Evolutionary conservation across 2,329 filamentous ascomycete species (phyloP).

Genomic region (Periglandula ipomoeae): DNA sequence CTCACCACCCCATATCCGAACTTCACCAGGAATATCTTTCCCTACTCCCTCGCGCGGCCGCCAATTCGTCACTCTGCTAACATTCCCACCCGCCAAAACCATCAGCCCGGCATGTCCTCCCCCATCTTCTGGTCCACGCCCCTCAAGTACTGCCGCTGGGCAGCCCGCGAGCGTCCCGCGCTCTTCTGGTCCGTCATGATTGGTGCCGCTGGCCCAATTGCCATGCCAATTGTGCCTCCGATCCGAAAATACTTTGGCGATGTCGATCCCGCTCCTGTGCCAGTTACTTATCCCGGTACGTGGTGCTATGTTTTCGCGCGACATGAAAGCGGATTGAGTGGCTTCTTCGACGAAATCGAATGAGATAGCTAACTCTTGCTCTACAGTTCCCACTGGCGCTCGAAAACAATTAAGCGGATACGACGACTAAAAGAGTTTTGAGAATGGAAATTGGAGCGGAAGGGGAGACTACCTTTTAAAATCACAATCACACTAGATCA

Average conservation of each 20-base stretch:
- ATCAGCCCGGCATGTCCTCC: slow-evolving; percentile 47
- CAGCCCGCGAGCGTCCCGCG: slow-evolving; percentile 77
- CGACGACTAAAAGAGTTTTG: slow-evolving; percentile 39
- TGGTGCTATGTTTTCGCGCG: too few species aligned
- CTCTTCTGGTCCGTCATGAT: slow-evolving; percentile 82
- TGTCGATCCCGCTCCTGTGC: slow-evolving; percentile 60
- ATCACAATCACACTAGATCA: background rate
- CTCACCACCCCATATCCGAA: background rate
- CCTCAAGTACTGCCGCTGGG: slow-evolving; percentile 79
- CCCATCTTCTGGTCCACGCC: slow-evolving; percentile 80
- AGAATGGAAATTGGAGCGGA: background rate
- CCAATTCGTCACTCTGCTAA: background rate
- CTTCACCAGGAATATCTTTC: background rate
- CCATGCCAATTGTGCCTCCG: slow-evolving; percentile 63
- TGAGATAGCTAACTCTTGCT: background rate
- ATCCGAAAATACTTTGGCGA: slow-evolving; percentile 67
- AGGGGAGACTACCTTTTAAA: background rate
- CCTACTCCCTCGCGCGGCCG: background rate
- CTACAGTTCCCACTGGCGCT: slow-evolving; percentile 49
- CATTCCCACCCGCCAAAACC: too few species aligned
- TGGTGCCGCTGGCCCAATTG: slow-evolving; percentile 62
- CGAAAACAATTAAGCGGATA: slow-evolving; percentile 52
- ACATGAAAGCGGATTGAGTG: too few species aligned
- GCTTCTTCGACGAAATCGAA: background rate
- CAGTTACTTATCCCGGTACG: slow-evolving; percentile 89